Evolutionary conservation across 805 yeast genomes (phyloP).

Genomic region (Saturnispora quitensis): DNA sequence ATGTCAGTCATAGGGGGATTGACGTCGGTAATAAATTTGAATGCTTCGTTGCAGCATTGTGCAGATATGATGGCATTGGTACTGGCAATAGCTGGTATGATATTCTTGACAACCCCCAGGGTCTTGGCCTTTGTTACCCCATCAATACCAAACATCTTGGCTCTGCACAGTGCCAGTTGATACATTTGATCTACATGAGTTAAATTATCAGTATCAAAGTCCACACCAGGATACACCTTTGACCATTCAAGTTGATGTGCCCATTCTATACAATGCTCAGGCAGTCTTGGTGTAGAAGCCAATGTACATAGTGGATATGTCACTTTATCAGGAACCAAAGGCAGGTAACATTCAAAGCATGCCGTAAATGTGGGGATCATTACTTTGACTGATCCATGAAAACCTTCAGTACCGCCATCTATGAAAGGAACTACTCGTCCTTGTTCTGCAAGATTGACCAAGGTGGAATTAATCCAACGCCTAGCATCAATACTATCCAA

Average conservation of each 20-base stretch:
- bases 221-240: conserved; percentile 32
- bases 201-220: conserved; percentile 60
- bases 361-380: conserved; percentile 79
- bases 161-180: conserved; percentile 47
- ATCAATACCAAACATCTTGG: conserved; percentile 53
- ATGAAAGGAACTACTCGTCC: conserved; percentile 57
- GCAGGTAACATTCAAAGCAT: conserved; percentile 88
- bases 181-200: conserved; percentile 60
- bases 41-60: conserved; percentile 76
- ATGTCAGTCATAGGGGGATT: conserved; percentile 64
- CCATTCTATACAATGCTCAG: conserved; percentile 94
- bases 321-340: conserved; percentile 52
- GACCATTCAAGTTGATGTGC: conserved; percentile 75
- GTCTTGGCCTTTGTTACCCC: conserved; percentile 68
- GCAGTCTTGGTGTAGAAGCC: conserved; percentile 87
- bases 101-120: conserved; percentile 82
- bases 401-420: conserved; percentile 95
- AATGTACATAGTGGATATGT: conserved; percentile 90
- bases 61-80: conserved; percentile 92
- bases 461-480: conserved; percentile 71
- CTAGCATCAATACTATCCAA: conserved; percentile 85
- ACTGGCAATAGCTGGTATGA: conserved; percentile 89
- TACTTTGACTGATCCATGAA: conserved; percentile 82
- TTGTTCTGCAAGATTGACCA: conserved; percentile 51
- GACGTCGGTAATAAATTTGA: conserved; percentile 65